Percentiles rank a stretch among this genome's conserved stretches.
Conservation (phyloP, 2,329 filamentous ascomycete species). For the Colletotrichum orchidophilum region DNA sequence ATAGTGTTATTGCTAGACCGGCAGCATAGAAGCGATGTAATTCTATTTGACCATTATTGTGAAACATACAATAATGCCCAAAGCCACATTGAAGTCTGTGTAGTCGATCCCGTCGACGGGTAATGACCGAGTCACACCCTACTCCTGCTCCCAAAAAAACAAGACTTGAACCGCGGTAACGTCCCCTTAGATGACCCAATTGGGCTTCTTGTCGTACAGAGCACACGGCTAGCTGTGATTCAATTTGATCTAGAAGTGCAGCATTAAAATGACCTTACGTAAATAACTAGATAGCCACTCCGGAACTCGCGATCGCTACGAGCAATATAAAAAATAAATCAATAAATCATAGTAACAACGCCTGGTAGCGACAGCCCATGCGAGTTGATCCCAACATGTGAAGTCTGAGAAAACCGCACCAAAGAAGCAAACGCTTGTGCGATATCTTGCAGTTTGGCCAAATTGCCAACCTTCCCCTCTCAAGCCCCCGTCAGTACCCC, state of each 20-base stretch:
- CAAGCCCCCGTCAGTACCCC: neutral
- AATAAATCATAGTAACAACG: neutral
- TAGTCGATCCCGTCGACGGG: too few relatives aligned
- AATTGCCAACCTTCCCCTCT: neutral
- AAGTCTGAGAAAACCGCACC: neutral
- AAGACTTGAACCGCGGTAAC: too few relatives aligned
- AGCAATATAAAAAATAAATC: neutral
- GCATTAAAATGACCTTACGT: neutral
- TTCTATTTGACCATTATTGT: too few relatives aligned
- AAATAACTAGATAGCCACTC: neutral
- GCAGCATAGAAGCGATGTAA: neutral
- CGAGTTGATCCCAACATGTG: neutral
- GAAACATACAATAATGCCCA: neutral
- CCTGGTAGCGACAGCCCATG: neutral
- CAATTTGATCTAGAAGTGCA: neutral
- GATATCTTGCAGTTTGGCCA: neutral
- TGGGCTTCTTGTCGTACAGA: neutral
- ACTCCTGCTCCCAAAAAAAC: too few relatives aligned
- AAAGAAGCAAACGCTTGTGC: too few relatives aligned
- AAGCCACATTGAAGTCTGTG: neutral
- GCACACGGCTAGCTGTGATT: too few relatives aligned
- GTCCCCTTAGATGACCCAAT: neutral
- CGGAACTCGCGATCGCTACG: neutral
- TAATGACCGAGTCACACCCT: too few relatives aligned
- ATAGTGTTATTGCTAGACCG: neutral